Evolutionary conservation across 2,329 filamentous ascomycete genomes (phyloP).

Genomic region (Saccharata proteae): DNA sequence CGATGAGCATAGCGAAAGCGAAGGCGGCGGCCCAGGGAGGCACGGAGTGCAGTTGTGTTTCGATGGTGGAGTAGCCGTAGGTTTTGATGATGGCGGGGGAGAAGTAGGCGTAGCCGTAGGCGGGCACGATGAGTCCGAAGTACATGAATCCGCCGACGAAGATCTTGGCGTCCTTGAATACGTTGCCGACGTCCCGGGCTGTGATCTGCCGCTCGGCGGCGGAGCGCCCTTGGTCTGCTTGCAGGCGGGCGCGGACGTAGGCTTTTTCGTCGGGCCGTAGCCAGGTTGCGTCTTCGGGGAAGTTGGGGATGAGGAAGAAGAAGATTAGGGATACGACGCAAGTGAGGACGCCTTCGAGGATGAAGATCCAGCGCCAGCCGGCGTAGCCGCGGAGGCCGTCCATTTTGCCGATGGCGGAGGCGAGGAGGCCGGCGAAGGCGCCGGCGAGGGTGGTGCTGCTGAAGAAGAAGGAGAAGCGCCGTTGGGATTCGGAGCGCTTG

Average conservation of each 20-base stretch:
- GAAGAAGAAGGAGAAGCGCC: slow-evolving; percentile 91
- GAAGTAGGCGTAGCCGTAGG: slow-evolving; percentile 35
- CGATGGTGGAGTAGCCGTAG: slow-evolving; percentile 40
- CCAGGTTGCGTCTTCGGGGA: slow-evolving; percentile 39
- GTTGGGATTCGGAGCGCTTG: slow-evolving; percentile 73
- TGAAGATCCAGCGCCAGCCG: slow-evolving; percentile 76
- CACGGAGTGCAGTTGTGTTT: slow-evolving; percentile 42
- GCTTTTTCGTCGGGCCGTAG: slow-evolving; percentile 32
- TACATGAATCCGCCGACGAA: slow-evolving; percentile 40
- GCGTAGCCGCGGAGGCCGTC: slow-evolving; percentile 53
- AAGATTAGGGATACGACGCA: slow-evolving; percentile 31
- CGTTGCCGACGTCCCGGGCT: slow-evolving; percentile 28
- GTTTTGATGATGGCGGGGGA: slow-evolving; percentile 34
- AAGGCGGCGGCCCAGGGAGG: slow-evolving; percentile 62
- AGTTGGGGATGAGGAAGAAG: slow-evolving; percentile 37
- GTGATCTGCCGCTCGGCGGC: slow-evolving; percentile 33
- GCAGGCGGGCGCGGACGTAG: slow-evolving; percentile 35
- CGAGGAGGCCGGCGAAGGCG: slow-evolving; percentile 76
- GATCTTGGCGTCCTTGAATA: slow-evolving; percentile 39
- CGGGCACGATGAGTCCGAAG: slow-evolving; percentile 34
- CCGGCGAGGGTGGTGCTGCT: slow-evolving; percentile 66
- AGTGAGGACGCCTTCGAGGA: slow-evolving; percentile 47
- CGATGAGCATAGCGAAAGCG: slow-evolving; percentile 63
- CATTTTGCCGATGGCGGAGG: slow-evolving; percentile 84
- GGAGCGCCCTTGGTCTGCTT: slow-evolving; percentile 35